Conservation (phyloP, 306 rosid species). For the Cucurbita maxima region DNA sequence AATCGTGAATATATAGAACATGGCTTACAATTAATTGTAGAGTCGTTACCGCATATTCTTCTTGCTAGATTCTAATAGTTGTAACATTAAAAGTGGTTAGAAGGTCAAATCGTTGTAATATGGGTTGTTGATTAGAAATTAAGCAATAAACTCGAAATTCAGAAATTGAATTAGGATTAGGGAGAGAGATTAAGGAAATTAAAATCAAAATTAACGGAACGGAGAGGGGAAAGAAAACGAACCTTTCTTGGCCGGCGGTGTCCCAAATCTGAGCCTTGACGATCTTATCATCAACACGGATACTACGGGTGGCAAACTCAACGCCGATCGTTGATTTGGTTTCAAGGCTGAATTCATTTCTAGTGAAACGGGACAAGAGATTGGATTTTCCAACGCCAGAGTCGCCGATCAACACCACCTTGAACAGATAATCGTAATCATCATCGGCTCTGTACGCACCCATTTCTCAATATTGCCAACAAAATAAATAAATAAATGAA, state of each 20-base stretch:
- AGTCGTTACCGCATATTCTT: too few relatives aligned
- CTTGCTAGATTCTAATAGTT: too few relatives aligned
- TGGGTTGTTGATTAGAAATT: too few relatives aligned
- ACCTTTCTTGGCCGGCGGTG: conserved; percentile 89
- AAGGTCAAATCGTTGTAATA: too few relatives aligned
- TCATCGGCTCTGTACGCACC: conserved; percentile 70
- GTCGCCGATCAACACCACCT: conserved; percentile 77
- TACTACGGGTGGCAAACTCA: conserved; percentile 73
- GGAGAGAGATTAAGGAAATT: too few relatives aligned
- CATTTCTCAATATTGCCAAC: conserved; percentile 13
- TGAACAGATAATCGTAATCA: conserved; percentile 65
- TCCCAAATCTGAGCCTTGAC: conserved; percentile 93
- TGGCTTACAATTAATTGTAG: too few relatives aligned
- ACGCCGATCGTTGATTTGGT: conserved; percentile 78
- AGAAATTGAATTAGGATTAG: too few relatives aligned
- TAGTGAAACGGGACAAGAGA: conserved; percentile 64
- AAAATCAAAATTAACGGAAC: neutral
- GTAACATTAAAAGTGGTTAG: too few relatives aligned
- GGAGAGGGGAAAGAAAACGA: neutral
- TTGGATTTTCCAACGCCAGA: conserved; percentile 80
- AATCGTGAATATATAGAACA: too few relatives aligned
- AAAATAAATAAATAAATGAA: too few relatives aligned
- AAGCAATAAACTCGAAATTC: too few relatives aligned
- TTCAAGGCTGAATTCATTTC: conserved; percentile 66
- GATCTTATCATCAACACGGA: conserved; percentile 67